These are phyloP conservation scores for Cucurbita moschata DNA, from an alignment of 306 rosid genomes.

Conservation along the genomic window DNA sequence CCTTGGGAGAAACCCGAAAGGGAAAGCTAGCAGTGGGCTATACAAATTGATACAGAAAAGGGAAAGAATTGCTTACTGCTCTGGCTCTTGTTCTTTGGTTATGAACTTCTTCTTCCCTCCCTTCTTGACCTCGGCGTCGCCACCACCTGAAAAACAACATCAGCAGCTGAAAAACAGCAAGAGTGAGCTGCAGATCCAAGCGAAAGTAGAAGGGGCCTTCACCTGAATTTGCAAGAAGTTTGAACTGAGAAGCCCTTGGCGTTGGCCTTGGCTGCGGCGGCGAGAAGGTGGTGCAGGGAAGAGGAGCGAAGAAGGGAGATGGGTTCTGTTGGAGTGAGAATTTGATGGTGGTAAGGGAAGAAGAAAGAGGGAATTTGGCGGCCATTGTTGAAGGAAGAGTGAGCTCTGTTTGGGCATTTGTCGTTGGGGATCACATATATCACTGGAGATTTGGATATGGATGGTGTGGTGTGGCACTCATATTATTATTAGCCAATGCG, in stretches of 20 bases:
- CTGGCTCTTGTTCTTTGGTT: constrained; percentile 86
- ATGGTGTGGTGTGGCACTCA: constrained; percentile 8
- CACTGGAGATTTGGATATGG: constrained; percentile 19
- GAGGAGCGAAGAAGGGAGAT: constrained; percentile 18
- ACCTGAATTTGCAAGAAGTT: constrained; percentile 59
- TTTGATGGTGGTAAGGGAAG: constrained; percentile 26
- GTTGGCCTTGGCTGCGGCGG: constrained; percentile 3
- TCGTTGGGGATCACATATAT: constrained; percentile 19
- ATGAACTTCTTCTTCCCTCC: constrained; percentile 73
- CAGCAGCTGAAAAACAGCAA: neutral
- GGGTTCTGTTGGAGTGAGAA: constrained; percentile 22
- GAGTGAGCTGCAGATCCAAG: neutral
- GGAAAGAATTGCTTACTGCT: constrained; percentile 39
- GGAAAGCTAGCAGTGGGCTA: too few species aligned
- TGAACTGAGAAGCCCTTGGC: constrained; percentile 21
- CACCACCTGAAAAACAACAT: constrained; percentile 43
- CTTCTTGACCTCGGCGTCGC: constrained; percentile 45
- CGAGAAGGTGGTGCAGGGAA: constrained; percentile 9
- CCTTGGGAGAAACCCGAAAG: too few species aligned
- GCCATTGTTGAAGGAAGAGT: constrained; percentile 37
- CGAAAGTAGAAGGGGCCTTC: neutral
- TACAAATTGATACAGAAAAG: neutral
- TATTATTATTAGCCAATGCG: neutral
- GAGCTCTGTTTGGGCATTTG: constrained; percentile 14
- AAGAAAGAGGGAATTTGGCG: constrained; percentile 34